Conservation (phyloP, 2,329 filamentous ascomycete genomes). For the Penicillium decumbens region DNA sequence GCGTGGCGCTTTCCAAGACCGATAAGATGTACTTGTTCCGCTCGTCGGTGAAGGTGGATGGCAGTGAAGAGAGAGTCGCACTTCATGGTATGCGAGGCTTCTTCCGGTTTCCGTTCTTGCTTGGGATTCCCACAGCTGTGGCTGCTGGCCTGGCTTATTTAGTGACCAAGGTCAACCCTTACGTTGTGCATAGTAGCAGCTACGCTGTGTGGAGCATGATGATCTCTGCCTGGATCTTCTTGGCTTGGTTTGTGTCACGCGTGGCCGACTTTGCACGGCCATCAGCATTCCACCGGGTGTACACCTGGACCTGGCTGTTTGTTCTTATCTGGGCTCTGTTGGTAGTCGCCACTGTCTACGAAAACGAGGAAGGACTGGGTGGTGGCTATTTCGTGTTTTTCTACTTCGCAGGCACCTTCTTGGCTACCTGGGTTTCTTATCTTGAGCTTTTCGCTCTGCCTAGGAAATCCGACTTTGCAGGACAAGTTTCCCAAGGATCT, state of each 20-base stretch:
- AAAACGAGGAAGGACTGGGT: conserved; percentile 66
- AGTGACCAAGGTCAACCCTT: conserved; percentile 76
- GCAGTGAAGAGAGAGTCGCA: conserved; percentile 56
- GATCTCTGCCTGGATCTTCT: conserved; percentile 70
- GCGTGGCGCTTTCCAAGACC: conserved; percentile 61
- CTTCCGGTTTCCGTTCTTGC: conserved; percentile 74
- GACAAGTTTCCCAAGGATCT: conserved; percentile 48
- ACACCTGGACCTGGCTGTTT: conserved; percentile 80
- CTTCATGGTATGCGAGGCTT: conserved; percentile 76
- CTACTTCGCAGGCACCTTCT: conserved; percentile 69
- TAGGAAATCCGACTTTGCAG: conserved; percentile 65
- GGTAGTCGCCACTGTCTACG: conserved; percentile 68
- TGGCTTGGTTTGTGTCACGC: conserved; percentile 77
- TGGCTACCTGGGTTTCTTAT: conserved; percentile 70
- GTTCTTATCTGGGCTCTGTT: conserved; percentile 67
- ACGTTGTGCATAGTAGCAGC: conserved; percentile 83
- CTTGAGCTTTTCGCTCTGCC: conserved; percentile 74
- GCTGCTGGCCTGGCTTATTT: conserved; percentile 70
- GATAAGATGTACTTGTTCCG: conserved; percentile 90
- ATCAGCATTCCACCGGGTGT: conserved; percentile 78
- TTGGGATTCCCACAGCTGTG: conserved; percentile 63
- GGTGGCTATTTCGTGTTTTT: conserved; percentile 79
- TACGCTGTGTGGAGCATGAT: conserved; percentile 90
- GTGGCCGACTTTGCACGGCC: conserved; percentile 75
- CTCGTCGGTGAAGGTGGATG: conserved; percentile 57